A percentile compares a stretch with the other conserved stretches of the same genome.
phyloP scores from a whole-genome alignment of 352 stramenopile species.

The Pythium biforme region DNA sequence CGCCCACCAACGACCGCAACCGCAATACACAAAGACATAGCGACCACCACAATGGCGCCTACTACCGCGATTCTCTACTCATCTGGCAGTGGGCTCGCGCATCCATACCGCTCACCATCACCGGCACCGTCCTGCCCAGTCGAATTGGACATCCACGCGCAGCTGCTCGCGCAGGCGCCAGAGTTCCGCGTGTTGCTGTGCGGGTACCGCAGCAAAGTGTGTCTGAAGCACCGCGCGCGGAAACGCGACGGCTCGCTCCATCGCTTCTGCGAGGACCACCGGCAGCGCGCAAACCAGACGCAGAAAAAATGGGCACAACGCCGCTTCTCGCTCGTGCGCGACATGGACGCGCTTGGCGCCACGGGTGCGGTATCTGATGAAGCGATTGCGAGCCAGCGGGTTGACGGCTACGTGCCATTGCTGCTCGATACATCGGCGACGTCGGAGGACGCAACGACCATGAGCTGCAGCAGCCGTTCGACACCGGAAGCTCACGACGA shows the following conservation, averaged over 20 bases:
- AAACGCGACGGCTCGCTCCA: conserved; percentile 30
- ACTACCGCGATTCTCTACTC: too few species aligned
- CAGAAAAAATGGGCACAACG: conserved; percentile 15
- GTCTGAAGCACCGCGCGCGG: conserved; percentile 20
- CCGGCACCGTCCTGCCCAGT: too few species aligned
- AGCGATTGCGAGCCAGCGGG: not conserved
- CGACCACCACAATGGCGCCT: too few species aligned
- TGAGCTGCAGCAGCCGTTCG: too few species aligned
- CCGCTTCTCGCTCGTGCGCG: not conserved
- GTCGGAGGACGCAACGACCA: too few species aligned
- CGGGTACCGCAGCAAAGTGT: conserved; percentile 12
- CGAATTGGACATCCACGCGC: not conserved
- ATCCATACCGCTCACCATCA: not conserved
- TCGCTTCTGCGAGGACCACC: conserved; percentile 28
- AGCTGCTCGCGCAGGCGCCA: not conserved
- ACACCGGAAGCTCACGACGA: not conserved
- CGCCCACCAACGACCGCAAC: too few species aligned
- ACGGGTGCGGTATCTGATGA: not conserved
- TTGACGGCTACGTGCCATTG: not conserved
- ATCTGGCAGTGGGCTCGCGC: too few species aligned
- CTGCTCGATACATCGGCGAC: too few species aligned
- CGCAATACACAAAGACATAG: too few species aligned
- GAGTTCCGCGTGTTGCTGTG: not conserved
- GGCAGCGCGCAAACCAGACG: conserved; percentile 24
- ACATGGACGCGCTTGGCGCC: not conserved